Conservation (phyloP, 768 basidiomycete genomes). For the Naematelia encephala region DNA sequence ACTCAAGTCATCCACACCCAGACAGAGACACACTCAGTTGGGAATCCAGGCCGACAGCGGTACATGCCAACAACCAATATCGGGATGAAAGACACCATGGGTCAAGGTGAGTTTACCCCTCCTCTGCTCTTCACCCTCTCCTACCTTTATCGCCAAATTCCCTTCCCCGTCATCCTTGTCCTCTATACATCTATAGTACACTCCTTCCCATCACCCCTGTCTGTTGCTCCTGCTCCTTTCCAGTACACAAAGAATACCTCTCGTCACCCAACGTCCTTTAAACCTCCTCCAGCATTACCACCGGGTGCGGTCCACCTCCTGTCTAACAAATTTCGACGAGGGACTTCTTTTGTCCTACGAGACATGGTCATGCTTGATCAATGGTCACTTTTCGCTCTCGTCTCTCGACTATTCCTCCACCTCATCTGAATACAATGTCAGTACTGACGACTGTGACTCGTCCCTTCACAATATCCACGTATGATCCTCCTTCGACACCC, state of each 20-base stretch:
- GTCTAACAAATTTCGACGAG: neutral
- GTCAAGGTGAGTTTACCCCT: neutral
- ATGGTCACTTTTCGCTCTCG: neutral
- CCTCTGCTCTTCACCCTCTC: neutral
- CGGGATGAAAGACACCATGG: neutral
- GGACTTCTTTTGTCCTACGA: neutral
- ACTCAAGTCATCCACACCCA: neutral
- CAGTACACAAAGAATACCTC: neutral
- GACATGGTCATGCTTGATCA: neutral
- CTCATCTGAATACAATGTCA: neutral
- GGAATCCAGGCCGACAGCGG: neutral
- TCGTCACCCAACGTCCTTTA: neutral
- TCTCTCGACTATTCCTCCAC: neutral
- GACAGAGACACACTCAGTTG: neutral
- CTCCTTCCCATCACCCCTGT: neutral
- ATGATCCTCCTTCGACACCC: conserved; percentile 37
- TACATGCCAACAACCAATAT: neutral
- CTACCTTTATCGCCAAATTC: neutral
- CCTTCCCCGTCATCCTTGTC: neutral
- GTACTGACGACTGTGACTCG: conserved; percentile 6
- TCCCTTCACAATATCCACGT: conserved; percentile 31
- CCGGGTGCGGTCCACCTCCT: neutral
- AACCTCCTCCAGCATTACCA: too few species aligned
- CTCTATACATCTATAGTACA: neutral
- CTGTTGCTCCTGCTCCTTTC: neutral